Conservation (phyloP, 164 flowering plant species). For the Brasenia schreberi region DNA sequence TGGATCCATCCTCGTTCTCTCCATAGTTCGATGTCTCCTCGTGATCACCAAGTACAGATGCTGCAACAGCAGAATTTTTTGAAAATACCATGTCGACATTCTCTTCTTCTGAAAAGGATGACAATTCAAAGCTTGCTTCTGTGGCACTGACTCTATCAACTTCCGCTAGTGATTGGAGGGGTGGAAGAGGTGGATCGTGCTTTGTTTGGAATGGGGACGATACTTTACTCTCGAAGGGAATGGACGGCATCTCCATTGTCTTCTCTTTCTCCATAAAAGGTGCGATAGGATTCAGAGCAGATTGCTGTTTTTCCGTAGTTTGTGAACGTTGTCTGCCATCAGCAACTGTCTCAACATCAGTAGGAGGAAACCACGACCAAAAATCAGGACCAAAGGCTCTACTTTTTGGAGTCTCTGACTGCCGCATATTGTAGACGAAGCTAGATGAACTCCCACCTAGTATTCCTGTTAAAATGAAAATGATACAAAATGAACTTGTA, state of each 20-base stretch:
- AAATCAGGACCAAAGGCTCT: slow-evolving; percentile 87
- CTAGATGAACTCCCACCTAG: slow-evolving; percentile 7
- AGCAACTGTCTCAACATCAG: slow-evolving; percentile 7
- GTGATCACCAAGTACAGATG: slow-evolving; percentile 37
- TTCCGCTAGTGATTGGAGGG: slow-evolving; percentile 62
- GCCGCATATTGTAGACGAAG: slow-evolving; percentile 5
- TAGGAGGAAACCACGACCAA: slow-evolving; percentile 93
- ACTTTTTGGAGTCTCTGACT: slow-evolving; percentile 15
- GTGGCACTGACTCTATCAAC: slow-evolving; percentile 24
- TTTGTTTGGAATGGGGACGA: slow-evolving; percentile 15
- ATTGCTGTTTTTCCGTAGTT: background rate
- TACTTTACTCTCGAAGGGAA: slow-evolving; percentile 54
- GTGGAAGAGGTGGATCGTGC: slow-evolving; percentile 42
- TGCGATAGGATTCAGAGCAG: slow-evolving; percentile 10
- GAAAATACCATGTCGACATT: slow-evolving; percentile 39
- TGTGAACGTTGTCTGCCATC: background rate
- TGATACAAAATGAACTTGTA: background rate
- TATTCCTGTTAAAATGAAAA: slow-evolving; percentile 20
- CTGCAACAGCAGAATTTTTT: slow-evolving; percentile 61
- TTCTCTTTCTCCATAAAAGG: slow-evolving; percentile 57
- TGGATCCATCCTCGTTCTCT: slow-evolving; percentile 59
- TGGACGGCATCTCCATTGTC: slow-evolving; percentile 26
- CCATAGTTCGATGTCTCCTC: slow-evolving; percentile 28
- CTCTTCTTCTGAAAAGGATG: slow-evolving; percentile 19
- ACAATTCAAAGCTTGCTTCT: slow-evolving; percentile 14